Evolutionary conservation across 768 basidiomycete genomes (phyloP).

Genomic region (Calvatia gigantea): DNA sequence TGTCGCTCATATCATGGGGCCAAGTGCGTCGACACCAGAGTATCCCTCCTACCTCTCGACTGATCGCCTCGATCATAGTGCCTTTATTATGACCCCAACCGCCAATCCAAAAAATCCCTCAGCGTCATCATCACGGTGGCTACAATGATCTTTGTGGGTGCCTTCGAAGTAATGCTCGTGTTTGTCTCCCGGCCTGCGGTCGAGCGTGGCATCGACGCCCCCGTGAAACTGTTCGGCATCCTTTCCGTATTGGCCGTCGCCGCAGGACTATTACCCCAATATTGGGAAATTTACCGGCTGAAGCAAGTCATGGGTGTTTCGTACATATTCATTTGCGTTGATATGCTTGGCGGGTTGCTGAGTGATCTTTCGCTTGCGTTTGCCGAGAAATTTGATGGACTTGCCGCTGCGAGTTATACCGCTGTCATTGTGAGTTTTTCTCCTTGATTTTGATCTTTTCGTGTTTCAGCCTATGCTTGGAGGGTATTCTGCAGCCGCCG

Average conservation of each 20-base stretch:
- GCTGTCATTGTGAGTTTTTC: constrained; percentile 51
- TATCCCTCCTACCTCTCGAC: not conserved
- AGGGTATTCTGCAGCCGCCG: not conserved
- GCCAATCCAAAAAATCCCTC: constrained; percentile 30
- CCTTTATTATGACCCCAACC: constrained; percentile 55
- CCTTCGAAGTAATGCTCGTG: constrained; percentile 57
- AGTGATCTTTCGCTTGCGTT: constrained; percentile 68
- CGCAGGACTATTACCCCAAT: constrained; percentile 55
- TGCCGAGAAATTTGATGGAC: constrained; percentile 55
- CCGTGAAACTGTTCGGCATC: constrained; percentile 59
- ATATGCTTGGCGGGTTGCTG: constrained; percentile 69
- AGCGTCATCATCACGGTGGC: constrained; percentile 29
- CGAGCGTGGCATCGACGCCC: constrained; percentile 24
- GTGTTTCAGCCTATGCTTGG: not conserved
- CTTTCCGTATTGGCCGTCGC: constrained; percentile 55
- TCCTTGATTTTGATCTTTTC: not conserved
- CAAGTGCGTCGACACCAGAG: constrained; percentile 41
- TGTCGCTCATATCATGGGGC: constrained; percentile 60
- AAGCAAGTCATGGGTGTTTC: constrained; percentile 68
- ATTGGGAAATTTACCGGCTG: constrained; percentile 68
- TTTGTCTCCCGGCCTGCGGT: constrained; percentile 50
- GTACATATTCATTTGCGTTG: constrained; percentile 63
- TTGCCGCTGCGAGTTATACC: constrained; percentile 61
- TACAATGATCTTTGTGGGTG: constrained; percentile 44
- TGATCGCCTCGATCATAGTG: constrained; percentile 39